Percentiles rank a stretch among this genome's conserved stretches.
Evolutionary conservation across 306 rosid species (phyloP).

Genomic region (Amphicarpaea edgeworthii): DNA sequence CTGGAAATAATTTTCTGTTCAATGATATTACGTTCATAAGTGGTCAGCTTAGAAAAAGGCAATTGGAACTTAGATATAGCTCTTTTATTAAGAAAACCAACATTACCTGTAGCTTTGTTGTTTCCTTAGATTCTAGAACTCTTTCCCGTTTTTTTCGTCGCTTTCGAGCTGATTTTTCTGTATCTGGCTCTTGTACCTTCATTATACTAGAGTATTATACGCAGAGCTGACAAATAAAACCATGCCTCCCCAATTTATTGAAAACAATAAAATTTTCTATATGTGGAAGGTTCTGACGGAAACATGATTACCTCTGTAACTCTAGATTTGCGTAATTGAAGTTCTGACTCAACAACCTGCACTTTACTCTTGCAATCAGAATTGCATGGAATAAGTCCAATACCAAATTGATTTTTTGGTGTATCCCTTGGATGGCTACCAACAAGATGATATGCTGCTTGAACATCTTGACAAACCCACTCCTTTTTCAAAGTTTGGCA

Average conservation of each 20-base stretch:
- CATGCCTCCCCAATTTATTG: conserved; percentile 13
- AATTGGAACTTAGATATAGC: neutral
- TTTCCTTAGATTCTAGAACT: conserved; percentile 58
- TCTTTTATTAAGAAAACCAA: conserved; percentile 12
- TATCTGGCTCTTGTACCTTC: conserved; percentile 72
- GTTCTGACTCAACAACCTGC: conserved; percentile 72
- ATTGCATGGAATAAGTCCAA: conserved; percentile 81
- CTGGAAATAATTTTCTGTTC: conserved; percentile 66
- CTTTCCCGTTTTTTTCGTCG: conserved; percentile 70
- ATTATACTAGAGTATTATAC: conserved; percentile 26
- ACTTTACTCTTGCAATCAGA: conserved; percentile 78
- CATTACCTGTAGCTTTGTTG: conserved; percentile 73
- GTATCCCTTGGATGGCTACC: conserved; percentile 67
- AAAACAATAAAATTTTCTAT: too few species aligned
- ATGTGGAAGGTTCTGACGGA: conserved; percentile 5
- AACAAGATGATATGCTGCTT: conserved; percentile 65
- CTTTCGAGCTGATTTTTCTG: conserved; percentile 61
- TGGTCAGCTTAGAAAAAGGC: conserved; percentile 38
- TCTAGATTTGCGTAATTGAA: conserved; percentile 76
- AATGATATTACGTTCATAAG: conserved; percentile 21
- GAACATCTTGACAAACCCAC: conserved; percentile 87
- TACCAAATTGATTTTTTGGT: conserved; percentile 80
- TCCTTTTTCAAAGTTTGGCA: conserved; percentile 94
- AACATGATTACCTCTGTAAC: conserved; percentile 68
- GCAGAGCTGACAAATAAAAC: conserved; percentile 13